Conservation (phyloP, 345 rosid genomes). For the Dipteronia sinensis region DNA sequence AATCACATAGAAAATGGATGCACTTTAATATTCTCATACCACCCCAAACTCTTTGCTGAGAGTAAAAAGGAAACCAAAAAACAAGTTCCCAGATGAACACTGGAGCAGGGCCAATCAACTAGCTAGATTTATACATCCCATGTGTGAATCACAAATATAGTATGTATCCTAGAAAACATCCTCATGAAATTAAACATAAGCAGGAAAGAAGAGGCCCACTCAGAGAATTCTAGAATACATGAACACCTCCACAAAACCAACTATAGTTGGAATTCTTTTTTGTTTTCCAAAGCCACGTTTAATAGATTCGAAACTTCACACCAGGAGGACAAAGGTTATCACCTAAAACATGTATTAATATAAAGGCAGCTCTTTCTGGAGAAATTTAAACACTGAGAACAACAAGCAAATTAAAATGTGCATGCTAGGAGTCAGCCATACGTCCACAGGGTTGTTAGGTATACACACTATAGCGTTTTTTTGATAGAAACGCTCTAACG, state of each 20-base stretch:
- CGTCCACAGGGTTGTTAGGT: background rate
- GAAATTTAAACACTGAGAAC: background rate
- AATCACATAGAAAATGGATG: background rate
- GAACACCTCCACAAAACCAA: background rate
- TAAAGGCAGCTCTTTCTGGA: background rate
- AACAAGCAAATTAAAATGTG: background rate
- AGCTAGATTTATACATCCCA: background rate
- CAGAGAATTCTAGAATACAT: background rate
- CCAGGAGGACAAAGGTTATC: background rate
- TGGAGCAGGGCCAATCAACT: background rate
- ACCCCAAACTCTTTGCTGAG: background rate
- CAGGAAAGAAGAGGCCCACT: background rate
- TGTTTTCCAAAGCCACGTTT: background rate
- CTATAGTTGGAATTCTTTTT: no score
- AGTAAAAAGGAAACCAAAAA: background rate
- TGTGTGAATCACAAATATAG: background rate
- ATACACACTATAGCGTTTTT: no score
- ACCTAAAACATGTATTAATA: background rate
- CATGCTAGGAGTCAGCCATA: background rate
- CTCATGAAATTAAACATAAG: background rate
- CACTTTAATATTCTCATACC: background rate
- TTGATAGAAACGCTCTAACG: background rate
- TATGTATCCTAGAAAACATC: background rate
- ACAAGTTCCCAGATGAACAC: background rate
- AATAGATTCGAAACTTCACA: background rate